Base-by-base conservation (phyloP, 352 stramenopile genomes). In the Thalassiosira hispida region DNA sequence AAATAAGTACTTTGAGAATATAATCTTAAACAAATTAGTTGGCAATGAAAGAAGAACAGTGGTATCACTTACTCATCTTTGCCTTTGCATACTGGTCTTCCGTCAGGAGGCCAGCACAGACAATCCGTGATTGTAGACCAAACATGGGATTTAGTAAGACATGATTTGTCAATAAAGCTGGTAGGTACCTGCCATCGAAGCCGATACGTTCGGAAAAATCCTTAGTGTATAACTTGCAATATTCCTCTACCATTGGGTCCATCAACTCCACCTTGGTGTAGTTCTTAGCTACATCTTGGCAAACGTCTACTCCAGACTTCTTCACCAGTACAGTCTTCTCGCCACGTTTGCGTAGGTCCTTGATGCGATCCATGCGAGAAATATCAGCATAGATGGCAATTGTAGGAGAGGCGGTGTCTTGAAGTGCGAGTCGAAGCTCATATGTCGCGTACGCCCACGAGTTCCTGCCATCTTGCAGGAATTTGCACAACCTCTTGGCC, bases 301-400 rank as follows among this genome's bases (percentile, higher is more conserved):
- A 18, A 9, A 63, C 31, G 4, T 27, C 27, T 42, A 31, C 22
- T 14, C 5, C 11, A 27, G 9, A 16, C 31, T 62, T 61, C 18
- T 67, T 69, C 25, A 77, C 67, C 16, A 68, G 38, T 22, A 77
- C 33, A 27, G 40, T 68, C 31, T 62, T 69, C 23, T 61, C 18
- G n/a, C 56, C 56, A 62, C 67, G 67, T 2, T 64, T 20, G 33
- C 67, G 42, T 33, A 77, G 44, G 27, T 77, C 67, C 9, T 14
- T 27, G 27, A 18, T 56, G 3, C 46, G 12, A 29, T 61, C 52
- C 55, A 61, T 69, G 44, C 46, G 56, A 38, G 55, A 77, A 33
- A 69, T 49, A 40, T 77, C 67, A 27, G 18, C 14, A 31, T 57
- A 6, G 42, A 56, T 47, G 38, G 53, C n/a, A 63, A 38, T 63